Conservation (phyloP, 1,284 basidiomycete genomes). For the Kwoniella shivajii region DNA sequence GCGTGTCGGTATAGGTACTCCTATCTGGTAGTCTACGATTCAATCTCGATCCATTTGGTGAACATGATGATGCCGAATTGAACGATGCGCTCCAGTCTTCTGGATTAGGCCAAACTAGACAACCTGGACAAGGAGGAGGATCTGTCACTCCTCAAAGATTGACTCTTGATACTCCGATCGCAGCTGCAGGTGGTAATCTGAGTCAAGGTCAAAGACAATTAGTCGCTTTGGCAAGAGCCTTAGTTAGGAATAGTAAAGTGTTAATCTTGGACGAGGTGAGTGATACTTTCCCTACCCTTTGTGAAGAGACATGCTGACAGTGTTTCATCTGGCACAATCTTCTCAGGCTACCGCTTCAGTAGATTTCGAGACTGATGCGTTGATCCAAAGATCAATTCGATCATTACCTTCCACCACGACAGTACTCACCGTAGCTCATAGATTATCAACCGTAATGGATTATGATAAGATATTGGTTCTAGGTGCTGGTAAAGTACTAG, state of each 20-base stretch:
- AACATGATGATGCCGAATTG: constrained; percentile 67
- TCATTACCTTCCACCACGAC: constrained; percentile 54
- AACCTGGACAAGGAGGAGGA: constrained; percentile 23
- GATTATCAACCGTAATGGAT: constrained; percentile 58
- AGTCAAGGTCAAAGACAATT: constrained; percentile 72
- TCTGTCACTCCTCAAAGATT: constrained; percentile 45
- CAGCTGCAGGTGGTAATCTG: constrained; percentile 62
- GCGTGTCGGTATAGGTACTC: constrained; percentile 46
- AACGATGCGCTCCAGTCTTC: constrained; percentile 59
- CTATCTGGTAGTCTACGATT: constrained; percentile 76
- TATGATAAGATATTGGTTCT: constrained; percentile 60
- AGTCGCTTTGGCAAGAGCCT: constrained; percentile 60
- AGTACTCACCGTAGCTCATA: constrained; percentile 55
- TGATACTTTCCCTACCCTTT: not conserved
- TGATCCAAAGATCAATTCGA: constrained; percentile 58
- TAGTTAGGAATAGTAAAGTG: constrained; percentile 59
- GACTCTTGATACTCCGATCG: constrained; percentile 51
- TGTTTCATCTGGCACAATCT: no score
- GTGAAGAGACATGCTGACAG: no score
- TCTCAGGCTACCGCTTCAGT: constrained; percentile 52
- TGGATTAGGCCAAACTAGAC: constrained; percentile 48
- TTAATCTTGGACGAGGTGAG: constrained; percentile 60
- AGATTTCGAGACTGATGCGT: constrained; percentile 56
- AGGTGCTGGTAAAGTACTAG: constrained; percentile 58
- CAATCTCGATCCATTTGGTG: constrained; percentile 74